A percentile compares a stretch with the other conserved stretches of the same genome.
These are phyloP conservation scores for Magnusiomyces suaveolens DNA, from an alignment of 1,139 yeast genomes.

Conservation along the genomic window DNA sequence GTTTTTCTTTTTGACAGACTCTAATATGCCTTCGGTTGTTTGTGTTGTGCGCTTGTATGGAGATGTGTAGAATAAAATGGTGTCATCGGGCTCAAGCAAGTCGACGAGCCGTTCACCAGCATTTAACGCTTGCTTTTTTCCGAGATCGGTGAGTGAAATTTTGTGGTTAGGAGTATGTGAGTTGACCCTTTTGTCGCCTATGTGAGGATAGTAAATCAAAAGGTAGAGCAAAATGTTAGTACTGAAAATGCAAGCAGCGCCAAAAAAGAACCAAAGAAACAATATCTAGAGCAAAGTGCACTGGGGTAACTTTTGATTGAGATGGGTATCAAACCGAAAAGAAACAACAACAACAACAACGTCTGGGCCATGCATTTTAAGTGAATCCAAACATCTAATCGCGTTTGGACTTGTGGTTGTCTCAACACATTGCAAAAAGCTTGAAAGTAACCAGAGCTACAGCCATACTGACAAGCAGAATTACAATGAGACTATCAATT, in stretches of 20 bases:
- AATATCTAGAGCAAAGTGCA: neutral
- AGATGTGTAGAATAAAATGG: constrained; percentile 60
- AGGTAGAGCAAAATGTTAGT: neutral
- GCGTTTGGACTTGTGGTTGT: no score
- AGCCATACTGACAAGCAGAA: no score
- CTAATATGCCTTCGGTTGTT: constrained; percentile 59
- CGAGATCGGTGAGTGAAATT: constrained; percentile 46
- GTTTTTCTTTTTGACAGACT: constrained; percentile 42
- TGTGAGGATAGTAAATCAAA: no score
- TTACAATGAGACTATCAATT: no score
- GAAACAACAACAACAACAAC: neutral
- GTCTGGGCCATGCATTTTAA: neutral
- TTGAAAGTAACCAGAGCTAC: no score
- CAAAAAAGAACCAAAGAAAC: neutral
- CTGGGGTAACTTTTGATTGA: neutral
- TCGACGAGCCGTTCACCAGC: constrained; percentile 57
- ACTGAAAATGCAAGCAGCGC: neutral
- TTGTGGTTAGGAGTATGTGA: constrained; percentile 66
- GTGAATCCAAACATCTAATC: no score
- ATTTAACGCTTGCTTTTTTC: constrained; percentile 48
- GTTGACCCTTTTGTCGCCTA: constrained; percentile 64
- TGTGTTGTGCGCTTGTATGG: constrained; percentile 78
- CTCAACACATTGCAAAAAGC: no score
- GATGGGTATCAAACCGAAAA: neutral
- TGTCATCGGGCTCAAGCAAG: constrained; percentile 44